These are phyloP conservation scores for Globisporangium paddicum DNA, from an alignment of 352 stramenopile species.

Conservation along the genomic window DNA sequence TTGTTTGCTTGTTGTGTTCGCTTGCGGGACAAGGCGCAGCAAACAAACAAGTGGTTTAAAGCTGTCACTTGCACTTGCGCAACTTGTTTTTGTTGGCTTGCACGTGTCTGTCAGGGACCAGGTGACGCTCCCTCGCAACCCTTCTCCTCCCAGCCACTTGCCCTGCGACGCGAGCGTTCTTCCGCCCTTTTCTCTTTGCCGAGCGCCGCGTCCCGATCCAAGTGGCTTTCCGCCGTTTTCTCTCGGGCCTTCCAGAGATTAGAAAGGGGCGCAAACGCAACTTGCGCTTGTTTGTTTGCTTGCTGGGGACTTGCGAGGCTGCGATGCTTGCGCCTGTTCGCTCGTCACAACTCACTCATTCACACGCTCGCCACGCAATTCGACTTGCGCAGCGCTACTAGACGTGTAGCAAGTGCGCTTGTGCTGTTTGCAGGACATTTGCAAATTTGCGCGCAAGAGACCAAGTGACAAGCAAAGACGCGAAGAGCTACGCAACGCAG, in stretches of 20 bases:
- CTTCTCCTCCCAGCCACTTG: not conserved
- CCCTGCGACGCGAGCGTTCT: conserved; percentile 7
- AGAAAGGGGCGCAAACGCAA: not conserved
- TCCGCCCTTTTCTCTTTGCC: conserved; percentile 3
- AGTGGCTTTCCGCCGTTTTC: not conserved
- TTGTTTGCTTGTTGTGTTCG: not conserved
- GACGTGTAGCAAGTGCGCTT: conserved; percentile 9
- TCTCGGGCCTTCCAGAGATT: conserved; percentile 2
- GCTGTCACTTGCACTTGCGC: not conserved
- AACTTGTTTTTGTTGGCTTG: not conserved
- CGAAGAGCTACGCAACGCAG: not conserved
- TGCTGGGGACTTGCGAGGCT: not conserved
- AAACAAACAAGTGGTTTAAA: not conserved
- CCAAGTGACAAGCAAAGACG: not conserved
- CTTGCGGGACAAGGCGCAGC: not conserved
- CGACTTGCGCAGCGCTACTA: conserved; percentile 5
- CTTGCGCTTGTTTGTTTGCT: not conserved
- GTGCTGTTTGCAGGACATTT: conserved; percentile 1
- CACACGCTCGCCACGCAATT: conserved; percentile 7
- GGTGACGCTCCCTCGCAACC: not conserved
- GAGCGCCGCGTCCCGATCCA: not conserved
- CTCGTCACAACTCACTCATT: conserved; percentile 1
- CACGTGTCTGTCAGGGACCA: not conserved
- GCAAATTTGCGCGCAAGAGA: not conserved
- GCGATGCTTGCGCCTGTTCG: not conserved